A percentile compares a stretch with the other conserved stretches of the same genome.
Evolutionary conservation across 2,329 filamentous ascomycete species (phyloP).

Genomic region (Amphichorda felina): DNA sequence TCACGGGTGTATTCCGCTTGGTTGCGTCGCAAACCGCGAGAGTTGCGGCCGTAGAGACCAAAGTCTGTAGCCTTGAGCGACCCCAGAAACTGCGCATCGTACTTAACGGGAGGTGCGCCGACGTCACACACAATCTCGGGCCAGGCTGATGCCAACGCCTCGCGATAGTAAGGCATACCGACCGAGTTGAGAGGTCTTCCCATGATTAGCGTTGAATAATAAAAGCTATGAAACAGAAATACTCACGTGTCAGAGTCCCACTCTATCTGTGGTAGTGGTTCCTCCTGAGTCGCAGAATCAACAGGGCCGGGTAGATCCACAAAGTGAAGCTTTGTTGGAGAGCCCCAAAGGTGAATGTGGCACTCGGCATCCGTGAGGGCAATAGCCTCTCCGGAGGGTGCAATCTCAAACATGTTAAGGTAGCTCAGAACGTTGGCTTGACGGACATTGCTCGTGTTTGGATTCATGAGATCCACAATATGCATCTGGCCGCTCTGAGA

Average conservation of each 20-base stretch:
- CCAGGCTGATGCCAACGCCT: conserved; percentile 80
- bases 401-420: conserved; percentile 72
- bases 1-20: conserved; percentile 70
- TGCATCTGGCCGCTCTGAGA: conserved; percentile 91
- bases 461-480: conserved; percentile 90
- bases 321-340: conserved; percentile 74
- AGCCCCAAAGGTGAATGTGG: conserved; percentile 78
- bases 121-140: conserved; percentile 78
- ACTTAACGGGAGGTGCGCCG: conserved; percentile 65
- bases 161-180: conserved; percentile 89
- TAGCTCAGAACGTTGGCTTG: conserved; percentile 69
- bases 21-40: conserved; percentile 62
- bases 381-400: conserved; percentile 76
- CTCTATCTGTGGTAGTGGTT: conserved; percentile 46
- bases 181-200: conserved; percentile 66
- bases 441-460: conserved; percentile 73
- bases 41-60: conserved; percentile 68
- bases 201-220: no score
- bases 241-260: conserved; percentile 61
- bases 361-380: conserved; percentile 71
- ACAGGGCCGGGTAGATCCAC: conserved; percentile 69
- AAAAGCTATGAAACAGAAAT: not conserved
- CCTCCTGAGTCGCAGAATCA: conserved; percentile 61
- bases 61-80: conserved; percentile 62
- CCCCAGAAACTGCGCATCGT: conserved; percentile 59